Base-by-base conservation (phyloP, 208 protist genomes). In the Angomonas desouzai region DNA sequence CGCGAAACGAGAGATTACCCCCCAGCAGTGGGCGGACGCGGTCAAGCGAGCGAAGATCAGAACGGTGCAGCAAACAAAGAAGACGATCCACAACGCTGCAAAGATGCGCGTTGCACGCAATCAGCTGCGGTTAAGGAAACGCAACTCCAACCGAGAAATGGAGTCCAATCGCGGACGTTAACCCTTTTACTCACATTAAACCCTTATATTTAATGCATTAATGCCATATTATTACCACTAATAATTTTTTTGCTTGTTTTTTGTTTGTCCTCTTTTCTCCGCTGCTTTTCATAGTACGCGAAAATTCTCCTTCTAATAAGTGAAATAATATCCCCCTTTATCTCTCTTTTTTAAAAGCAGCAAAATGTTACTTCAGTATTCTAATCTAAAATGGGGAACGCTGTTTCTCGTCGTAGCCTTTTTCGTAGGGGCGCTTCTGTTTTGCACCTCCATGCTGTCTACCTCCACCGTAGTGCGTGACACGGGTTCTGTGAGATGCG, bases 1-100 rank as follows among this genome's bases (percentile, higher is more conserved):
- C 68, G 72, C 81, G 2, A 74, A 82, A 27, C 73, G 80, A n/a
- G 75, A 74, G 55, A 87, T 93, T 43, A 81, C 81, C 1, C 76
- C 83, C 16, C 70, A 89, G 64, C 75, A 93, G 61, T 93, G 87
- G 87, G 79, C 81, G 3, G 81, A 87, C 23, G 87, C 87, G 10
- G 87, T 93, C 27, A 76, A 79, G 6, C 79, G 74, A 40, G 87
- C 87, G 3, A 73, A 76, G 13, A 73, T 80, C 10, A 70, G 71
- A 49, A 91, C 81, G 36, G 73, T 90, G 47, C 72, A 80, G 43
- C 83, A 93, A 55, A 88, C 79, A 3, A 81, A 91, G 62, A 75
- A 86, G 76, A 77, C 82, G 1, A 70, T 89, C 32, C 87, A 81
- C 0, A 78, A 86, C 38, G 83, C 83, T 18, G 77, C 83, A 9